Conservation (phyloP, 2,329 filamentous ascomycete genomes). For the Ambrosiella xylebori region DNA sequence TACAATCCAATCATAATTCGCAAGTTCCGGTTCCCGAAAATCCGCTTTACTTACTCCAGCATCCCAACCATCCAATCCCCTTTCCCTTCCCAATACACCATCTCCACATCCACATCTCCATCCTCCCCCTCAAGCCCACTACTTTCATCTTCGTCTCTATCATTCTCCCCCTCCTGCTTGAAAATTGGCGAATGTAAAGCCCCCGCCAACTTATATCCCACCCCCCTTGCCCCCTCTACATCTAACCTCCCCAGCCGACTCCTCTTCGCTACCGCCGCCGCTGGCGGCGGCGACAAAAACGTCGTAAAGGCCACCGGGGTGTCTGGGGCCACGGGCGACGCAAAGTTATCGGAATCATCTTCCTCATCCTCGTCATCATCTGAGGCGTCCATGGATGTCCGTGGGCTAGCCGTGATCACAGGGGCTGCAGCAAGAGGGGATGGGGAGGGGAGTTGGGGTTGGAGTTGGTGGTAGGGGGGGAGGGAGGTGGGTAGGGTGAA, state of each 20-base stretch:
- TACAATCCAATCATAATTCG: too few relatives aligned
- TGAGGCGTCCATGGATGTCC: neutral
- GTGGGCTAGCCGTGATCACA: neutral
- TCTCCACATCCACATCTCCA: neutral
- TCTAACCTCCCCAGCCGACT: conserved; percentile 16
- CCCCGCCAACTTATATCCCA: neutral
- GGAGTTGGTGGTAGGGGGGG: too few relatives aligned
- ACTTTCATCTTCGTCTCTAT: neutral
- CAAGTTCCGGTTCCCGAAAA: neutral
- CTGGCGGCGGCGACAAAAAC: conserved; percentile 36
- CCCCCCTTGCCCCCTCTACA: neutral
- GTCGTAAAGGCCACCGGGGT: conserved; percentile 25
- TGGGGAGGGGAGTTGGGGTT: neutral
- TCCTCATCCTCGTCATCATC: conserved; percentile 29
- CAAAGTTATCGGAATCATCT: conserved; percentile 39
- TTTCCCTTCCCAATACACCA: neutral
- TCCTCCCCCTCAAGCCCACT: neutral
- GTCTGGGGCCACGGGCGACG: conserved; percentile 32
- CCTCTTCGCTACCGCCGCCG: conserved; percentile 23
- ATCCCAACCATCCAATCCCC: neutral
- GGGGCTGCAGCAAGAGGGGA: conserved; percentile 7
- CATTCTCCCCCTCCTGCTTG: neutral
- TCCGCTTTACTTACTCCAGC: neutral
- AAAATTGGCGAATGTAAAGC: conserved; percentile 10
- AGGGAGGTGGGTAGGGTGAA: conserved; percentile 6